Evolutionary conservation across 2,329 filamentous ascomycete species (phyloP), one percentile per base, ranked within the genome.

Genomic region (Mariannaea elegans): DNA sequence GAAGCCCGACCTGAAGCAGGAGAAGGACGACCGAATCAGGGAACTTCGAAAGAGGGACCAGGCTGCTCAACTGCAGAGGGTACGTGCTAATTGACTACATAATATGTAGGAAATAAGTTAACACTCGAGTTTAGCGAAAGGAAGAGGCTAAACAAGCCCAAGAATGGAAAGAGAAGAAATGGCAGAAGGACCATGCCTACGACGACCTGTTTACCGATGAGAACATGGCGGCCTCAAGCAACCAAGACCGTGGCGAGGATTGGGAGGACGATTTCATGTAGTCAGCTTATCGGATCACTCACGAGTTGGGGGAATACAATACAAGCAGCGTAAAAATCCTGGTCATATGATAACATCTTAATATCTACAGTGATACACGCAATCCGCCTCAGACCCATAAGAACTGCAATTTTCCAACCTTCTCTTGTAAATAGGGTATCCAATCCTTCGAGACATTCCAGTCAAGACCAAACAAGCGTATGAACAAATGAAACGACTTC

Each of bases 111-210:
- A 14, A 24, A 23, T n/a, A 14, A 42, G 12, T 7, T 49, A 6
- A 46, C 23, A 1, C 8, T 2, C 27, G 9, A 19, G 24, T 19
- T 10, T 53, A 92, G 90, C 90, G 86, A 77, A 93, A 93, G 74
- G 90, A 94, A 75, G 92, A 95, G 70, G 87, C 86, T 0, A 81
- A 82, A 34, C 75, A 93, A 45, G 86, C 88, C 48, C 90, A 93
- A 76, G 92, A 97, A 80, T 85, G 92, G 65, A 91, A 92, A 77
- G 90, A 96, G 77, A 87, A 94, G 78, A 96, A 96, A 76, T 97
- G 89, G 84, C 92, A 97, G 77, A 95, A 95, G 78, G 93, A 97
- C n/a, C 94, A 99, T 78, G 94, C 94, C 2, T 99, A 99, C 76
- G 95, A 98, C 73, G 93, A 97, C 45, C 78, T 97, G 53, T 93